Evolutionary conservation across 2,329 filamentous ascomycete species (phyloP).

Genomic region (Neurospora sp.): DNA sequence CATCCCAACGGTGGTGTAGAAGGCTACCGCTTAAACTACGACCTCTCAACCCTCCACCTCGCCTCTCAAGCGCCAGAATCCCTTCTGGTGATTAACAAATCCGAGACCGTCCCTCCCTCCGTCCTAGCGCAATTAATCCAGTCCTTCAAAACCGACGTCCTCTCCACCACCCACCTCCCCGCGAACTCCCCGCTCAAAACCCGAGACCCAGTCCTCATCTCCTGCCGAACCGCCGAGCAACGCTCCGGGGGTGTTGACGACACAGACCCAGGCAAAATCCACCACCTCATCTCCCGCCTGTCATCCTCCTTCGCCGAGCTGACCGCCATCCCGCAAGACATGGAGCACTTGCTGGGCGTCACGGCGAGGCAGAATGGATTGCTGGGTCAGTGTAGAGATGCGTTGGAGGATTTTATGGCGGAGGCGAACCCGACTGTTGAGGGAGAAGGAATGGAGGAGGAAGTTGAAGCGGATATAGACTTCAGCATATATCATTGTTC

Average conservation of each 20-base stretch:
- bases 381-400: conserved; percentile 58
- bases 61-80: conserved; percentile 37
- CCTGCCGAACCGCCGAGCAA: conserved; percentile 52
- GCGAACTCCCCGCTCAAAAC: background rate
- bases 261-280: conserved; percentile 54
- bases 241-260: conserved; percentile 3
- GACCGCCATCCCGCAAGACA: conserved; percentile 59
- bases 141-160: conserved; percentile 25
- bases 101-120: conserved; percentile 34
- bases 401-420: conserved; percentile 63
- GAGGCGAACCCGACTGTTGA: conserved; percentile 35
- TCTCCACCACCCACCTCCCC: conserved; percentile 11
- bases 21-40: conserved; percentile 36
- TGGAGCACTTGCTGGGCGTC: conserved; percentile 79
- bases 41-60: conserved; percentile 44
- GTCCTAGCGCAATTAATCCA: conserved; percentile 29
- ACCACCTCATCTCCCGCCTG: conserved; percentile 56
- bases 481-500: too few species aligned
- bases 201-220: conserved; percentile 48
- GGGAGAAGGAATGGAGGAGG: conserved; percentile 13
- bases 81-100: conserved; percentile 54
- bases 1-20: conserved; percentile 20
- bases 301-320: conserved; percentile 58
- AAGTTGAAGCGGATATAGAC: conserved; percentile 62
- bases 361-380: conserved; percentile 82